Base-by-base conservation (phyloP, 208 protist species). In the Wallacemonas sp. region DNA sequence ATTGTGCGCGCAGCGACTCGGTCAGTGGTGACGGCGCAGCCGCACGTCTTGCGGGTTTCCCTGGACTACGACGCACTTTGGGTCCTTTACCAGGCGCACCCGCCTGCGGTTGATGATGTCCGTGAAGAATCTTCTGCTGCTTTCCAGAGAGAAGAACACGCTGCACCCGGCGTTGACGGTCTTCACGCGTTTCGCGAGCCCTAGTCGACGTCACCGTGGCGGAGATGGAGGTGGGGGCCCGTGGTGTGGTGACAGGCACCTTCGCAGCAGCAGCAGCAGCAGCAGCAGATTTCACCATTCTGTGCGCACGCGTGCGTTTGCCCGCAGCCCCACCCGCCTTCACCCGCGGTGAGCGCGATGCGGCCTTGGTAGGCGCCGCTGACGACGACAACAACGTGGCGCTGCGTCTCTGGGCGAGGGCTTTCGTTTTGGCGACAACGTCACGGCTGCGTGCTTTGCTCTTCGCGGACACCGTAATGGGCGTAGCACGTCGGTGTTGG, bases 101-200 rank as follows among this genome's bases (percentile, higher is more conserved):
- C 24, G 51, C 28, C 15, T 58, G 9, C 14, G 36, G 9, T 41
- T 6, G 36, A n/a, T n/a, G 47, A 33, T 55, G 47, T 0, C 51
- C 15, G 31, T 58, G 51, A 2, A 58, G 51, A n/a, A 58, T 58
- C 30, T 31, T 26, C 31, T 58, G 51, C 30, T 39, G 9, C 51
- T 39, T 58, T 3, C 51, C 51, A 17, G 51, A 41, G 31, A 58
- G 51, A 34, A 58, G 26, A 5, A 58, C 31, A 11, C 26, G 4
- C 28, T 38, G 8, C n/a, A 58, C 51, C 3, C 51, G 51, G n/a
- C 26, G 24, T 31, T 58, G 51, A 1, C 51, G 51, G 5, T 58
- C 51, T 31, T 58, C 51, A 31, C 51, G 51, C 17, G 51, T 58
- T n/a, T 58, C 51, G 12, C 51, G 51, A 14, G 51, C 30, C 8